A percentile compares a stretch with the other conserved stretches of the same genome.
These are phyloP conservation scores for Clarireedia sp. DNA, from an alignment of 2,329 filamentous ascomycete genomes.

Conservation along the genomic window DNA sequence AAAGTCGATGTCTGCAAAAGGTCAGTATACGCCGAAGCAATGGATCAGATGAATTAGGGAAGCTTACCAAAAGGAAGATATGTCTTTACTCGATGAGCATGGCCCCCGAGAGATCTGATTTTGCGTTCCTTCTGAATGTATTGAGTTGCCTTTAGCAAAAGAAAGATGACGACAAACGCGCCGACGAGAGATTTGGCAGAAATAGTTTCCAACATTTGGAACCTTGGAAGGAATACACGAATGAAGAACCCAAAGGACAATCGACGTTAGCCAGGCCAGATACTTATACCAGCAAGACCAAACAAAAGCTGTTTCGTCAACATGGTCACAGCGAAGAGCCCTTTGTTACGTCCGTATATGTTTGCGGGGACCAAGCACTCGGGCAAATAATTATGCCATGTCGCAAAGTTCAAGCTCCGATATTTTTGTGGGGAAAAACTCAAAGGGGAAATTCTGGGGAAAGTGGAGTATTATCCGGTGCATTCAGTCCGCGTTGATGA, in stretches of 20 bases:
- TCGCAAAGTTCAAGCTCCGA: conserved; percentile 14
- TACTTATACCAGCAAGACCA: too few relatives aligned
- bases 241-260: not conserved
- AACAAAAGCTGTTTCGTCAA: too few relatives aligned
- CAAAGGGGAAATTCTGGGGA: not conserved
- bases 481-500: not conserved
- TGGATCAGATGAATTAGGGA: not conserved
- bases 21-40: not conserved
- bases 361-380: not conserved
- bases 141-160: conserved; percentile 26
- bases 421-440: not conserved
- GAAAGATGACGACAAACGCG: conserved; percentile 12
- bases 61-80: conserved; percentile 40
- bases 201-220: conserved; percentile 26
- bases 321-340: not conserved
- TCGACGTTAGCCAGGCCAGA: too few relatives aligned
- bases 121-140: conserved; percentile 37
- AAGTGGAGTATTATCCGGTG: too few relatives aligned
- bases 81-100: conserved; percentile 32
- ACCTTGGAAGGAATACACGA: not conserved
- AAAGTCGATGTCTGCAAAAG: conserved; percentile 53
- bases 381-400: conserved; percentile 11
- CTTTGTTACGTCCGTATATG: not conserved
- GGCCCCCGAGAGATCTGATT: conserved; percentile 39
- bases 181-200: conserved; percentile 36